Evolutionary conservation across 2,329 filamentous ascomycete genomes (phyloP).

Genomic region (Mycocentrospora acerina): DNA sequence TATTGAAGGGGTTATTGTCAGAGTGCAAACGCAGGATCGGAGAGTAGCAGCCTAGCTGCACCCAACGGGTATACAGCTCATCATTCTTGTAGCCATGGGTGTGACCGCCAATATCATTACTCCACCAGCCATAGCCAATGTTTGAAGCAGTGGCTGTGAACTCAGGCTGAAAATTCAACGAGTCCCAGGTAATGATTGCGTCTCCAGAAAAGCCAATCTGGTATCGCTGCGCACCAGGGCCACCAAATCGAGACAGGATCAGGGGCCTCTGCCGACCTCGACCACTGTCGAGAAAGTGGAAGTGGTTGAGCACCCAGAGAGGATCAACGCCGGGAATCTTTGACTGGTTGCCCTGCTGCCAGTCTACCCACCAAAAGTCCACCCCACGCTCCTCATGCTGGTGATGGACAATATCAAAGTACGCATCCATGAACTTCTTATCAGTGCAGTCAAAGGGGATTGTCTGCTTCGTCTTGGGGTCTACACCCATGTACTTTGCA

Average conservation of each 20-base stretch:
- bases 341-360: conserved; percentile 63
- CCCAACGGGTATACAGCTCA: conserved; percentile 61
- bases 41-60: conserved; percentile 63
- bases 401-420: conserved; percentile 59
- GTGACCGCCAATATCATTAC: conserved; percentile 68
- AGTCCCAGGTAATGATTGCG: conserved; percentile 60
- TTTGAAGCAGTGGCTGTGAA: conserved; percentile 68
- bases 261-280: conserved; percentile 49
- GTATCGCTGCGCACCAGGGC: conserved; percentile 64
- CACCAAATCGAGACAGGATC: conserved; percentile 63
- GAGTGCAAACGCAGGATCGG: conserved; percentile 64
- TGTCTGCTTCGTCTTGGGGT: conserved; percentile 52
- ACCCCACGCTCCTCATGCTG: conserved; percentile 57
- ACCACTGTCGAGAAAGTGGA: conserved; percentile 59
- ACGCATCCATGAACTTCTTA: conserved; percentile 58
- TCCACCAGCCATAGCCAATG: conserved; percentile 70
- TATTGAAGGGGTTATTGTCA: conserved; percentile 58
- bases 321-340: conserved; percentile 61
- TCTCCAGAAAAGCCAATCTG: conserved; percentile 67
- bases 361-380: conserved; percentile 70
- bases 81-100: conserved; percentile 58
- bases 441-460: conserved; percentile 60
- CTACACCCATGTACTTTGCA: conserved; percentile 54
- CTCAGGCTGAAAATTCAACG: conserved; percentile 64
- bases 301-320: conserved; percentile 66